A percentile compares a stretch with the other conserved stretches of the same genome.
Conservation (phyloP, 1,139 yeast species). For the Saccharomyces pastorianus region DNA sequence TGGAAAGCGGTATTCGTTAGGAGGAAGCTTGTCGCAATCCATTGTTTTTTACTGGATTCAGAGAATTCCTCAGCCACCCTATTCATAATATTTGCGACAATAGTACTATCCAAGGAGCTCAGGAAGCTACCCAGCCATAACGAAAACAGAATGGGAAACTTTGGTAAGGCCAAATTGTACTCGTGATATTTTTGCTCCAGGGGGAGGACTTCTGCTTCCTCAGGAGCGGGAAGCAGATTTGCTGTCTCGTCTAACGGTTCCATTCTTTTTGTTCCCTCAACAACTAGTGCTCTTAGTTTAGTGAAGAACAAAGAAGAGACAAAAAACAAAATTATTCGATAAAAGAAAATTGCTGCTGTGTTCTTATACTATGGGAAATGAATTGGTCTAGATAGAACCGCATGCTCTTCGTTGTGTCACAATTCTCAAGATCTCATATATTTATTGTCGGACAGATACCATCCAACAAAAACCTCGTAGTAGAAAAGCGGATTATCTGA, state of each 20-base stretch:
- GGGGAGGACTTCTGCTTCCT: constrained; percentile 7
- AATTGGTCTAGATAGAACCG: not conserved
- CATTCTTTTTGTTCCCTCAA: constrained; percentile 7
- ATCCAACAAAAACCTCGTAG: not conserved
- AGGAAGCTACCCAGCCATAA: constrained; percentile 47
- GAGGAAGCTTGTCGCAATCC: constrained; percentile 61
- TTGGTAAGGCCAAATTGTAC: constrained; percentile 24
- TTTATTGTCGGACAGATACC: not conserved
- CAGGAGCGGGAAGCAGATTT: constrained; percentile 12
- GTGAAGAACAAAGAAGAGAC: not conserved
- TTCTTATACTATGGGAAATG: not conserved
- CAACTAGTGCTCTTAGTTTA: not conserved
- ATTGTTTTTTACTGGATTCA: constrained; percentile 48
- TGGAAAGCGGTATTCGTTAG: constrained; percentile 59
- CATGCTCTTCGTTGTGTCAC: not conserved
- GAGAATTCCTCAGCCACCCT: constrained; percentile 55
- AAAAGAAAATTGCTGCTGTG: not conserved
- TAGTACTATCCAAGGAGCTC: constrained; percentile 56
- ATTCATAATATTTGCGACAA: constrained; percentile 56
- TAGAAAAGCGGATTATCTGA: not conserved
- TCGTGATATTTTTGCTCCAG: constrained; percentile 21
- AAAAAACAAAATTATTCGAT: not conserved
- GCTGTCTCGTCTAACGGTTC: constrained; percentile 19
- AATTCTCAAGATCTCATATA: not conserved
- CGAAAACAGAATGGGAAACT: constrained; percentile 32